Evolutionary conservation across 768 basidiomycete genomes (phyloP).

Genomic region (Boletus vinaceobasis): DNA sequence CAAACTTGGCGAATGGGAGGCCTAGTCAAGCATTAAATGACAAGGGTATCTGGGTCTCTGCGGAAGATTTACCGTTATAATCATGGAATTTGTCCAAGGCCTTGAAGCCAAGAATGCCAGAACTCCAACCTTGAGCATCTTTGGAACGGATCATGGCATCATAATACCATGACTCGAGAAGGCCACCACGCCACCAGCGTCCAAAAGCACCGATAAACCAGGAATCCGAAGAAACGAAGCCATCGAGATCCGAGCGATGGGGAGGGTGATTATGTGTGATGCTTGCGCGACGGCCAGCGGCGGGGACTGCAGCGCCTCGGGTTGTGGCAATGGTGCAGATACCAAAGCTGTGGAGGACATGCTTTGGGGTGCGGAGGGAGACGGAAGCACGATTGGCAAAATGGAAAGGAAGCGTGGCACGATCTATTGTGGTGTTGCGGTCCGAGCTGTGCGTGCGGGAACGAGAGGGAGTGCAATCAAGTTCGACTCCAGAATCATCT

Average conservation of each 20-base stretch:
- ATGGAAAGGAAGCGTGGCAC: conserved; percentile 50
- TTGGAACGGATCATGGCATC: conserved; percentile 60
- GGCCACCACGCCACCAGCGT: conserved; percentile 84
- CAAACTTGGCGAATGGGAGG: conserved; percentile 50
- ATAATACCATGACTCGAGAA: conserved; percentile 78
- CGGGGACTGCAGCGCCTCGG: conserved; percentile 32
- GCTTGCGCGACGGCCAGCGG: conserved; percentile 57
- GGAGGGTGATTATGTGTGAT: conserved; percentile 16
- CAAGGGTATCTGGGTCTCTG: neutral
- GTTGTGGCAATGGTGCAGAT: conserved; percentile 77
- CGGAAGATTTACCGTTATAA: conserved; percentile 51
- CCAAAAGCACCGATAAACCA: conserved; percentile 94
- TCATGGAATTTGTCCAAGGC: conserved; percentile 67
- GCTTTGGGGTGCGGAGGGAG: conserved; percentile 87
- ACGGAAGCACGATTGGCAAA: conserved; percentile 93
- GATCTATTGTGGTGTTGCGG: conserved; percentile 18
- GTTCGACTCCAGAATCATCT: conserved; percentile 46
- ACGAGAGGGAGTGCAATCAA: conserved; percentile 27
- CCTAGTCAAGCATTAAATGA: conserved; percentile 32
- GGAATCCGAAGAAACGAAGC: conserved; percentile 62
- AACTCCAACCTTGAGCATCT: conserved; percentile 71
- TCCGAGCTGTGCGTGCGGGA: conserved; percentile 25
- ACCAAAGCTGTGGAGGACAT: conserved; percentile 81
- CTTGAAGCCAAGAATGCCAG: conserved; percentile 75
- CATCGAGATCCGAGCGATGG: conserved; percentile 36